Base-by-base conservation (phyloP, 768 basidiomycete genomes). In the Pleurotus giganteus region DNA sequence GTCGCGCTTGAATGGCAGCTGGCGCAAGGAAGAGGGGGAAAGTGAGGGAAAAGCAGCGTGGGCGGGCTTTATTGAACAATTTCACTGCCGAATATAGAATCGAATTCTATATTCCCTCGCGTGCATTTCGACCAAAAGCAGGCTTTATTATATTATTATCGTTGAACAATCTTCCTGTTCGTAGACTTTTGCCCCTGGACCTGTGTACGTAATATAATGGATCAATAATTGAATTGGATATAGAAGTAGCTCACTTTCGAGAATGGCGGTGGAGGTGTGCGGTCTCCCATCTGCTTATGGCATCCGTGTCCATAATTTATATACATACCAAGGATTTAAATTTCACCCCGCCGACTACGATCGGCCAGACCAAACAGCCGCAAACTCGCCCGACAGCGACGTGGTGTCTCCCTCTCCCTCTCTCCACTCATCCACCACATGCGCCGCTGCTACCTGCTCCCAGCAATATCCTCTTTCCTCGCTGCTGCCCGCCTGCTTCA, bases 31-130 rank as follows among this genome's bases (percentile, higher is more conserved):
- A 71, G 71, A 74, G 68, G 61, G 71, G 57, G 69, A 46, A 82
- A 79, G 77, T 76, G 81, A 83, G 83, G 79, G 76, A 79, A 80
- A 84, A 77, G 75, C 74, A 78, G 72, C 60, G 63, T 71, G 74
- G 73, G 71, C 80, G 81, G 81, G 83, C 84, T 88, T 89, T 89
- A 87, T 83, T 82, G 80, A 83, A 81, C 79, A 79, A 81, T 77
- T 74, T 76, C 74, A 77, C 79, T 81, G 75, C 84, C 84, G 82
- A 79, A 84, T 84, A 74, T 84, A 84, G 84, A 79, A 37, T 78
- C 76, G 71, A 72, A 67, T 72, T 56, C 21, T 37, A 44, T 56
- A 50, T 85, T 84, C 78, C 75, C 78, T 82, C 80, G 83, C 81
- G 80, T 83, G 81, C 75, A 80, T 75, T 78, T 76, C 64, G 65